phyloP scores from a whole-genome alignment of 257 asterid species.

The Nicotiana tomentosiformis region DNA sequence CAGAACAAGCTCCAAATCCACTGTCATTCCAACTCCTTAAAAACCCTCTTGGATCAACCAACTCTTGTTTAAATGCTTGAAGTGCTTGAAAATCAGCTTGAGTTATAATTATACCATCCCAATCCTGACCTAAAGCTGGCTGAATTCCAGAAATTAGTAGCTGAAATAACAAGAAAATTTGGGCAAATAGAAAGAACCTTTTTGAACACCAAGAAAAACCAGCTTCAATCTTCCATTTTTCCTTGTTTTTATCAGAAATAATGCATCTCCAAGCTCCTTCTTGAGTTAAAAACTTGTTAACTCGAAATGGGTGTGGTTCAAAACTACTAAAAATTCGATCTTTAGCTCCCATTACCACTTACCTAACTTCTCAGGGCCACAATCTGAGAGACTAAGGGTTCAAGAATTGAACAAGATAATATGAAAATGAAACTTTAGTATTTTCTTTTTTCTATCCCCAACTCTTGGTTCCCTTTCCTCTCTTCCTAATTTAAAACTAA shows the following conservation, averaged over 20 bases:
- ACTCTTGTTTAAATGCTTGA: constrained; percentile 70
- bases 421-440: constrained; percentile 3
- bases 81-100: constrained; percentile 71
- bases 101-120: constrained; percentile 90
- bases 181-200: constrained; percentile 4
- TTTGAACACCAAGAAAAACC: constrained; percentile 1
- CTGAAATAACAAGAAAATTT: constrained; percentile 19
- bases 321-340: not conserved
- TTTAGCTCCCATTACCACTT: constrained; percentile 22
- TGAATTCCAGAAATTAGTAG: constrained; percentile 14
- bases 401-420: not conserved
- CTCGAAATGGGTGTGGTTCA: constrained; percentile 13
- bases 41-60: constrained; percentile 78
- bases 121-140: constrained; percentile 33
- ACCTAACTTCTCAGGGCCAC: not conserved
- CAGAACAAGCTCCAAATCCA: constrained; percentile 89
- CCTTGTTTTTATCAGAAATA: constrained; percentile 19
- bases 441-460: not conserved
- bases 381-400: not conserved
- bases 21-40: constrained; percentile 83
- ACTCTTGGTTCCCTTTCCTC: not conserved
- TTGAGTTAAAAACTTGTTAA: constrained; percentile 6
- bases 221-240: constrained; percentile 31
- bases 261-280: constrained; percentile 6
- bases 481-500: not conserved